Conservation (phyloP, 345 rosid species). For the Eucalyptus curtisii region DNA sequence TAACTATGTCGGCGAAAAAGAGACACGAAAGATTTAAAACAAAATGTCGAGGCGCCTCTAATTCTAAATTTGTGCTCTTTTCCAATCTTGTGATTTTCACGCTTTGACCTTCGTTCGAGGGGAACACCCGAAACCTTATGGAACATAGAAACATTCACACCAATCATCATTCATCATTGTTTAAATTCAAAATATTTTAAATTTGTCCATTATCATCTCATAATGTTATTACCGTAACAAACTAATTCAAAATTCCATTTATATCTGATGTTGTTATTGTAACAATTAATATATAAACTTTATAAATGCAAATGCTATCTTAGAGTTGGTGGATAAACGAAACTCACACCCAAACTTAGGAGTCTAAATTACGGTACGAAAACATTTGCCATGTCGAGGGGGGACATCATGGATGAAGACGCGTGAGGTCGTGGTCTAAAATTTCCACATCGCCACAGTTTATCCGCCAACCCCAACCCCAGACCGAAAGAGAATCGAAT, state of each 20-base stretch:
- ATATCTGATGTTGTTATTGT: fast-evolving
- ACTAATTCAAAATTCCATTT: too few relatives aligned
- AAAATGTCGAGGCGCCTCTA: background rate
- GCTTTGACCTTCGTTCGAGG: background rate
- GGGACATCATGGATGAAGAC: background rate
- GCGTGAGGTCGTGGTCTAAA: background rate
- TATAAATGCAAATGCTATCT: too few relatives aligned
- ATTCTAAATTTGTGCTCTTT: too few relatives aligned
- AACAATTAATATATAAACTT: too few relatives aligned
- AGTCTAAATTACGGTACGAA: too few relatives aligned
- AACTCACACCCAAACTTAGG: too few relatives aligned
- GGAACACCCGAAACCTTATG: background rate
- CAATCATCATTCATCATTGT: background rate
- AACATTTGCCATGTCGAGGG: background rate
- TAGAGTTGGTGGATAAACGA: background rate
- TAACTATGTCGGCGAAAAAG: background rate
- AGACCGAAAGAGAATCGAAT: background rate
- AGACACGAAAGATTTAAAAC: background rate
- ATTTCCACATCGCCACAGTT: background rate
- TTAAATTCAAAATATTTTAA: too few relatives aligned
- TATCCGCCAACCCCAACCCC: background rate
- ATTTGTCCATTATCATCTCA: too few relatives aligned
- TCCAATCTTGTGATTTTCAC: background rate
- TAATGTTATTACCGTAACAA: too few relatives aligned
- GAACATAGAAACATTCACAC: background rate